Evolutionary conservation across 495 filamentous ascomycete species (phyloP).

Genomic region (Podospora sp.): DNA sequence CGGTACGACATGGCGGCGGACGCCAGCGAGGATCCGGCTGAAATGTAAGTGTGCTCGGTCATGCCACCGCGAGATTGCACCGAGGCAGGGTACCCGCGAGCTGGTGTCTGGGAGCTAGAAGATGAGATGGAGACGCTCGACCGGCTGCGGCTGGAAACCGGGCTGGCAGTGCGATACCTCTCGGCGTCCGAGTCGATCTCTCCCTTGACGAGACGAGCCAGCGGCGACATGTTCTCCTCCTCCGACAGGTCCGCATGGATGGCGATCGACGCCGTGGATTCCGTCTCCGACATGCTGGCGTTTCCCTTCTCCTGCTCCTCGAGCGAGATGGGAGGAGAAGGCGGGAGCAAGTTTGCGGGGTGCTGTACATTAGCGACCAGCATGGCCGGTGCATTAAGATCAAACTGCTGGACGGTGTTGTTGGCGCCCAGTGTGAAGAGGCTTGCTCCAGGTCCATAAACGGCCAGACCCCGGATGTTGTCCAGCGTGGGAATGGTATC

Average conservation of each 20-base stretch:
- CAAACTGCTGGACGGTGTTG: constrained; percentile 90
- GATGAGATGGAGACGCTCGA: constrained; percentile 63
- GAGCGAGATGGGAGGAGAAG: constrained; percentile 75
- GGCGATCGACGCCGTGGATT: constrained; percentile 50
- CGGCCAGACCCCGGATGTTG: constrained; percentile 76
- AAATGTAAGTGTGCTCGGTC: constrained; percentile 65
- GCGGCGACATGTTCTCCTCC: constrained; percentile 63
- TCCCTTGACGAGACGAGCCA: constrained; percentile 64
- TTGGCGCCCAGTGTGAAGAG: constrained; percentile 90
- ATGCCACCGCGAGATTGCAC: constrained; percentile 48
- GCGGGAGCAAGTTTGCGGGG: constrained; percentile 69
- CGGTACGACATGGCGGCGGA: constrained; percentile 42
- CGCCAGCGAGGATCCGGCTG: constrained; percentile 59
- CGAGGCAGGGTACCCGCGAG: constrained; percentile 46
- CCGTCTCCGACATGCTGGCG: constrained; percentile 45
- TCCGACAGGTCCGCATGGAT: constrained; percentile 61
- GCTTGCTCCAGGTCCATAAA: constrained; percentile 87
- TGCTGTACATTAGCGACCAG: constrained; percentile 86
- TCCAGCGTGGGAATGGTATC: constrained; percentile 85
- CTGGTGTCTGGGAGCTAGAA: constrained; percentile 46
- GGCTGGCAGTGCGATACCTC: constrained; percentile 62
- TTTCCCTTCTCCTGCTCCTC: constrained; percentile 60
- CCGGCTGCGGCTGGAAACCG: constrained; percentile 64
- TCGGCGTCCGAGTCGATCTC: constrained; percentile 56
- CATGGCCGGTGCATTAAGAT: constrained; percentile 74